phyloP scores from a whole-genome alignment of 345 rosid species.

The Arabidopsis suecica region DNA sequence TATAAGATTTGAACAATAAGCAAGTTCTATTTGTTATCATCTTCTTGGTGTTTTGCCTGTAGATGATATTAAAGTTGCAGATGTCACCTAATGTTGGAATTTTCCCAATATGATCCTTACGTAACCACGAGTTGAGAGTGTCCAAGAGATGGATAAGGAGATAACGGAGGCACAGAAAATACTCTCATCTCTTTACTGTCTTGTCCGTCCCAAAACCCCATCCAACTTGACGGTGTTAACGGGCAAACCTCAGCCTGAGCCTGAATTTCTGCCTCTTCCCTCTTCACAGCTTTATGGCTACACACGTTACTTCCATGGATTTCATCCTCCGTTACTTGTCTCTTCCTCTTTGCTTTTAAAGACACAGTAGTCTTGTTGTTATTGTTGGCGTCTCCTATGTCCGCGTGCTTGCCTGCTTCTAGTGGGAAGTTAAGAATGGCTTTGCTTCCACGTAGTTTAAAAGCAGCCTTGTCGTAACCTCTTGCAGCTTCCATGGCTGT shows the following conservation, averaged over 20 bases:
- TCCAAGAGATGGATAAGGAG: conserved; percentile 60
- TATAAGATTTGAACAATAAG: background rate
- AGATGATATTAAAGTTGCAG: background rate
- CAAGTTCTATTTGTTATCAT: background rate
- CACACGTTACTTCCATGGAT: conserved; percentile 1
- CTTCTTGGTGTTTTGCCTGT: background rate
- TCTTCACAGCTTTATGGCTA: conserved; percentile 40
- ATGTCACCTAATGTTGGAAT: conserved; percentile 14
- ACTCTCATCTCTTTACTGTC: conserved; percentile 61
- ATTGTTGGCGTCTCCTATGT: background rate
- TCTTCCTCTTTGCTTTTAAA: conserved; percentile 52
- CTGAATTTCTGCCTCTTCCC: conserved; percentile 28
- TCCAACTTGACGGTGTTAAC: conserved; percentile 89
- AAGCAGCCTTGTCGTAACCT: conserved; percentile 86
- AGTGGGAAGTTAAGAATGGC: conserved; percentile 93
- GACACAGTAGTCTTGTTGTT: background rate
- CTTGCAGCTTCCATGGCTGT: conserved; percentile 82
- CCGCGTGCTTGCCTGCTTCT: conserved; percentile 55
- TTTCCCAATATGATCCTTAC: conserved; percentile 8
- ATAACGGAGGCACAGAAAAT: conserved; percentile 70
- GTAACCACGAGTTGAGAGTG: conserved; percentile 50
- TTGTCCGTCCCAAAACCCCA: conserved; percentile 69
- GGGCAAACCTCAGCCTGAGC: conserved; percentile 45
- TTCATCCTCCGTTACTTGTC: conserved; percentile 45
- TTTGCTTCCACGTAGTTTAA: conserved; percentile 77